phyloP scores from a whole-genome alignment of 768 basidiomycete genomes.

The Tylopilus cervinicoccineus region DNA sequence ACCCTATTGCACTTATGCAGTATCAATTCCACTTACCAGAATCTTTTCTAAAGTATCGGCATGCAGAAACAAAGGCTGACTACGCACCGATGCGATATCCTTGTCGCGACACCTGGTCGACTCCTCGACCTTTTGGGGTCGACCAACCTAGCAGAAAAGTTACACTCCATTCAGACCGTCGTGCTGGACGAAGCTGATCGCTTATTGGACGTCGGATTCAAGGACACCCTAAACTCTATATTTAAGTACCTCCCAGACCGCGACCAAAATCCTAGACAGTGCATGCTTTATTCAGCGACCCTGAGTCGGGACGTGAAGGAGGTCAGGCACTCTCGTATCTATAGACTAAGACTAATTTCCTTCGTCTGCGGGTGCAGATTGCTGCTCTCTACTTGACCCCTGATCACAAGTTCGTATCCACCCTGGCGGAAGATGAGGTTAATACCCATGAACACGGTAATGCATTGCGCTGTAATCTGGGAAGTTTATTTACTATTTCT shows the following conservation, averaged over 20 bases:
- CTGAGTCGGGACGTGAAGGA: constrained; percentile 64
- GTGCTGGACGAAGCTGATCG: constrained; percentile 76
- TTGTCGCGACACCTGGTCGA: constrained; percentile 76
- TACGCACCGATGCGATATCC: constrained; percentile 41
- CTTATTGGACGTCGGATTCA: constrained; percentile 71
- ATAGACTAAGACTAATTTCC: neutral
- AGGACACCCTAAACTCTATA: constrained; percentile 63
- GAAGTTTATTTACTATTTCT: neutral
- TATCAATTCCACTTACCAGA: neutral
- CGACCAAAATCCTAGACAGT: constrained; percentile 54
- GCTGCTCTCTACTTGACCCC: constrained; percentile 24
- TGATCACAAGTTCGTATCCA: constrained; percentile 49
- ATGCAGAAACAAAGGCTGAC: constrained; percentile 27
- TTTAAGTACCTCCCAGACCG: constrained; percentile 38
- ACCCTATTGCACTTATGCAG: constrained; percentile 4
- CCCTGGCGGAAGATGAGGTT: constrained; percentile 51
- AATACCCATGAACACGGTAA: constrained; percentile 61
- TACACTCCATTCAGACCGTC: constrained; percentile 40
- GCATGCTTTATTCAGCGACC: constrained; percentile 72
- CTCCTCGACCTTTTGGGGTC: constrained; percentile 65
- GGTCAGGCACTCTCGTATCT: constrained; percentile 28
- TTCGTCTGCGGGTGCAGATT: constrained; percentile 14
- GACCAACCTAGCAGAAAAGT: constrained; percentile 31
- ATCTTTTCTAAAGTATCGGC: constrained; percentile 16
- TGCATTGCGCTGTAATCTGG: neutral